Evolutionary conservation across 176 grass and related monocot species (phyloP).

Genomic region (Saccharum spontaneum): DNA sequence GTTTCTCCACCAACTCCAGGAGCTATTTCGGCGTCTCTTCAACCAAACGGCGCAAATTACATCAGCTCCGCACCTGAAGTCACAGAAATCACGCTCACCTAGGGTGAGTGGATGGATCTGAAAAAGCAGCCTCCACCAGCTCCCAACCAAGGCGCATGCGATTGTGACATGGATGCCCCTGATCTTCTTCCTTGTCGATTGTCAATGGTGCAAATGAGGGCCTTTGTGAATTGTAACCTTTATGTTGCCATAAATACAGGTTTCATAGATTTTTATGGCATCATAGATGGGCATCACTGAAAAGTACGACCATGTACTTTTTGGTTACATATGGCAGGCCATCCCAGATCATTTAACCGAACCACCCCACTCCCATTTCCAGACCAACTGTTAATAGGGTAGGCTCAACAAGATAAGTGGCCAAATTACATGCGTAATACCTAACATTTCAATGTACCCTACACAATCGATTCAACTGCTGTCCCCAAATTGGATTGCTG

Average conservation of each 20-base stretch:
- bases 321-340: not conserved
- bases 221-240: no score
- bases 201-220: no score
- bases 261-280: not conserved
- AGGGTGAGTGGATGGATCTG: no score
- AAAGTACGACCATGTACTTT: not conserved
- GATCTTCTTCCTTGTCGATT: no score
- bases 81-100: no score
- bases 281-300: not conserved
- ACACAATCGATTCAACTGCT: conserved; percentile 7
- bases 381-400: not conserved
- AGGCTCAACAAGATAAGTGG: not conserved
- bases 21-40: no score
- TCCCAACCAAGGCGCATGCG: no score
- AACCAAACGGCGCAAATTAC: no score
- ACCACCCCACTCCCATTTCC: not conserved
- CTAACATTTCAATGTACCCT: conserved; percentile 23
- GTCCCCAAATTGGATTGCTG: conserved; percentile 30
- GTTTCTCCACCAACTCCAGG: no score
- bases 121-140: no score
- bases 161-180: no score
- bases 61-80: no score
- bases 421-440: not conserved
- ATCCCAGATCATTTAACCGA: not conserved
- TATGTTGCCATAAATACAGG: not conserved